Conservation (phyloP, 1,284 basidiomycete genomes). For the Cystobasidium slooffiae region DNA sequence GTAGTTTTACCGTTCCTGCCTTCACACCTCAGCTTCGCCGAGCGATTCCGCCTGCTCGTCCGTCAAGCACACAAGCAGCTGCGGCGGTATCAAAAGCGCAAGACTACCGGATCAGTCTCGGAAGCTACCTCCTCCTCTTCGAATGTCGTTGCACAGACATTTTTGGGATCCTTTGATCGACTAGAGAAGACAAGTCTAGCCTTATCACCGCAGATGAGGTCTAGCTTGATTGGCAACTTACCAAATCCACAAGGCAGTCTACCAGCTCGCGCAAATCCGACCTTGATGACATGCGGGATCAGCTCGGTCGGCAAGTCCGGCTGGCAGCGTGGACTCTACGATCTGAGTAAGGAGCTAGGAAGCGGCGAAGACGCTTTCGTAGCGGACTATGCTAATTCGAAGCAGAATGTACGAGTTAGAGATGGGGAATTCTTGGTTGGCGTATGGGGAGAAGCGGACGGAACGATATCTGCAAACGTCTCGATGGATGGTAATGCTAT, state of each 20-base stretch:
- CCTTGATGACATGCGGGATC: conserved; percentile 14
- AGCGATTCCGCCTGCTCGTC: conserved; percentile 31
- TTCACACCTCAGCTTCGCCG: conserved; percentile 9
- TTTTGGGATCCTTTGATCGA: conserved; percentile 18
- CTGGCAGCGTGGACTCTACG: conserved; percentile 8
- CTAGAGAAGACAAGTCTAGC: not conserved
- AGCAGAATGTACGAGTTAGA: conserved; percentile 21
- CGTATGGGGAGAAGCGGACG: conserved; percentile 33
- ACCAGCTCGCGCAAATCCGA: conserved; percentile 13
- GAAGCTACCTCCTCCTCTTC: not conserved
- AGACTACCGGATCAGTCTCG: not conserved
- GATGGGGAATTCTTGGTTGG: conserved; percentile 33
- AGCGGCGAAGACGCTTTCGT: conserved; percentile 14
- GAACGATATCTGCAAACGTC: conserved; percentile 28
- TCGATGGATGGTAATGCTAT: conserved; percentile 33
- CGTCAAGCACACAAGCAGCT: conserved; percentile 22
- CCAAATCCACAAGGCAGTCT: not conserved
- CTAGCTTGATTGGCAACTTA: not conserved
- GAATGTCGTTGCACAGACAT: conserved; percentile 6
- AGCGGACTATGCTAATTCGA: conserved; percentile 14
- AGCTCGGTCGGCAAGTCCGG: conserved; percentile 23
- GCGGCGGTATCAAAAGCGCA: conserved; percentile 19
- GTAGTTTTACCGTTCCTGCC: conserved; percentile 28
- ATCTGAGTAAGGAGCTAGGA: not conserved
- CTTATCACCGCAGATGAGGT: not conserved